Evolutionary conservation across 345 rosid species (phyloP).

Genomic region (Eucalyptus pauciflora): DNA sequence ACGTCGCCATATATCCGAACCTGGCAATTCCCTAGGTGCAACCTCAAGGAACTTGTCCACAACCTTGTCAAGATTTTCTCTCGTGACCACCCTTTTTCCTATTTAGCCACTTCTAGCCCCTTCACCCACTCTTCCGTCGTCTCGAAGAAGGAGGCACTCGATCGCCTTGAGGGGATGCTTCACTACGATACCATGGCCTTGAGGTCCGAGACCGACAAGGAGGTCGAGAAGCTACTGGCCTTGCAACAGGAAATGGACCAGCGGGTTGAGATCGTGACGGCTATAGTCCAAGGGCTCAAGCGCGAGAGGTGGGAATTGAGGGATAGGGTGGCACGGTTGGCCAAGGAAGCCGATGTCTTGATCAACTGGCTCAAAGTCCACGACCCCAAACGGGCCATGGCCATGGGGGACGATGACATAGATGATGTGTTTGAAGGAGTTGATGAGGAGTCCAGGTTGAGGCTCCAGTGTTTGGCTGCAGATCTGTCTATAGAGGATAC

Average conservation of each 20-base stretch:
- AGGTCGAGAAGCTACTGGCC: conserved; percentile 21
- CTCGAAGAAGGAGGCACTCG: conserved; percentile 54
- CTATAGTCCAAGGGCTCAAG: conserved; percentile 18
- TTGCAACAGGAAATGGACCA: conserved; percentile 19
- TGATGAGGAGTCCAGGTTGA: conserved; percentile 12
- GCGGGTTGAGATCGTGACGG: not conserved
- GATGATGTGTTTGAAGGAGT: conserved; percentile 17
- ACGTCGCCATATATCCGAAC: conserved; percentile 31
- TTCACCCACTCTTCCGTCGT: conserved; percentile 12
- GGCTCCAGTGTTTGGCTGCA: conserved; percentile 20
- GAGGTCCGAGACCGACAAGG: conserved; percentile 8
- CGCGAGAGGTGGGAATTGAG: conserved; percentile 20
- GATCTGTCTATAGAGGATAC: conserved; percentile 54
- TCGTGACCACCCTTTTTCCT: conserved; percentile 40
- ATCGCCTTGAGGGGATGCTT: conserved; percentile 44
- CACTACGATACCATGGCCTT: conserved; percentile 32
- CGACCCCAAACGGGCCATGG: not conserved
- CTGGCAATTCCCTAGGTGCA: conserved; percentile 44
- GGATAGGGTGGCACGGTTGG: conserved; percentile 1
- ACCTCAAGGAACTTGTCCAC: conserved; percentile 24
- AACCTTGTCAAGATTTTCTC: conserved; percentile 39
- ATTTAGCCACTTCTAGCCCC: not conserved
- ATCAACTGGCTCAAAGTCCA: conserved; percentile 29
- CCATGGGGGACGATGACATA: not conserved
- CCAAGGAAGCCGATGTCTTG: conserved; percentile 9